Conservation (phyloP, 2,329 filamentous ascomycete genomes). For the Diplocarpon rosae region DNA sequence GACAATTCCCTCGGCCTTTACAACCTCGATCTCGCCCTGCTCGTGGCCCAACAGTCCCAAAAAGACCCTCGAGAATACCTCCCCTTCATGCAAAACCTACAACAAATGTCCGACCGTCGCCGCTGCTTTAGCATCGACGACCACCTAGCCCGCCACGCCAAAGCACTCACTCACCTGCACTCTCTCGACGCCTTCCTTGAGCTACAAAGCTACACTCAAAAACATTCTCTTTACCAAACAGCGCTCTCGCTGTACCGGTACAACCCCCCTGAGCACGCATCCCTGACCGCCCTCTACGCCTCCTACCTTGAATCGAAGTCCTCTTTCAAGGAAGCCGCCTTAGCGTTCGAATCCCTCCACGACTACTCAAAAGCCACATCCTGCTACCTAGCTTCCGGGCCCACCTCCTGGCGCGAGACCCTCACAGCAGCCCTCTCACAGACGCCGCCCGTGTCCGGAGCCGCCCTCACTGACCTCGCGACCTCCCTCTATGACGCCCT, state of each 20-base stretch:
- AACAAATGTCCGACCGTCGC: conserved; percentile 58
- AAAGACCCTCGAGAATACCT: conserved; percentile 92
- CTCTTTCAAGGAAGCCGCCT: conserved; percentile 72
- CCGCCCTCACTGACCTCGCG: conserved; percentile 58
- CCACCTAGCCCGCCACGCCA: conserved; percentile 63
- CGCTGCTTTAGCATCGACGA: conserved; percentile 82
- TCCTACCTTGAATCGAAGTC: conserved; percentile 64
- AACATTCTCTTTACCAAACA: conserved; percentile 67
- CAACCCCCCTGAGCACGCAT: conserved; percentile 51
- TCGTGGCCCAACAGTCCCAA: conserved; percentile 92
- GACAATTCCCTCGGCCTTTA: conserved; percentile 86
- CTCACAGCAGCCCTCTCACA: conserved; percentile 67
- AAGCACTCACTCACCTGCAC: conserved; percentile 70
- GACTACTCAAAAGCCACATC: conserved; percentile 65
- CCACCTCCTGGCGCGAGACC: conserved; percentile 76
- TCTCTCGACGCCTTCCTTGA: conserved; percentile 66
- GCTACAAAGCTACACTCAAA: conserved; percentile 63
- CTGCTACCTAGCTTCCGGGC: conserved; percentile 73
- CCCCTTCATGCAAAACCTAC: conserved; percentile 82
- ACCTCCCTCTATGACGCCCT: conserved; percentile 65
- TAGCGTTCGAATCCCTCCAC: conserved; percentile 78
- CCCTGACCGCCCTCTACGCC: conserved; percentile 70
- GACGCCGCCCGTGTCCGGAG: conserved; percentile 44
- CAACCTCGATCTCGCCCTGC: conserved; percentile 75
- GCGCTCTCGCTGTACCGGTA: conserved; percentile 80